Evolutionary conservation across 768 basidiomycete genomes (phyloP).

Genomic region (Amanita fuliginea): DNA sequence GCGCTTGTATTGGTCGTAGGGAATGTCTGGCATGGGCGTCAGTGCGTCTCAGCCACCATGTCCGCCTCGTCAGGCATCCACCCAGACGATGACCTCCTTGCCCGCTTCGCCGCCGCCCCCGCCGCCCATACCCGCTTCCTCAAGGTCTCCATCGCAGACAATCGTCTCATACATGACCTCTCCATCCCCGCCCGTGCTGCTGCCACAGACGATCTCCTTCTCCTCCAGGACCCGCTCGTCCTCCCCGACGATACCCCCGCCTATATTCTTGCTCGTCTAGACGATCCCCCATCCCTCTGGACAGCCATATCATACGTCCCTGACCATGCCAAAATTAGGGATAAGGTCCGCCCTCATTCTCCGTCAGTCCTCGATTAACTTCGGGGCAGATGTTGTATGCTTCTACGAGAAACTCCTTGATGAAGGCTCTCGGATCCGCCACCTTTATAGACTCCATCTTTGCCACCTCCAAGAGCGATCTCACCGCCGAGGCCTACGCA

Average conservation of each 20-base stretch:
- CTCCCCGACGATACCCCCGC: constrained; percentile 55
- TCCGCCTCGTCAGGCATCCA: constrained; percentile 65
- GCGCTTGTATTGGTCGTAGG: constrained; percentile 2
- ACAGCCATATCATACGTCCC: constrained; percentile 73
- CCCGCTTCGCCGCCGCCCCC: constrained; percentile 46
- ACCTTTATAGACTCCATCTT: constrained; percentile 67
- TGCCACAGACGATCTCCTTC: constrained; percentile 50
- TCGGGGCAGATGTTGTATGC: constrained; percentile 75
- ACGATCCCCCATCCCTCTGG: constrained; percentile 56
- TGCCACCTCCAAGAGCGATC: constrained; percentile 60
- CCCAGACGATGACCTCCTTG: constrained; percentile 45
- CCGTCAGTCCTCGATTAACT: not conserved
- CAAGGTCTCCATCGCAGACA: constrained; percentile 67
- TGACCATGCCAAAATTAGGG: constrained; percentile 66
- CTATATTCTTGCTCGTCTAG: constrained; percentile 64
- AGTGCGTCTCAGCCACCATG: constrained; percentile 32
- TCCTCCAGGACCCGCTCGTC: constrained; percentile 37
- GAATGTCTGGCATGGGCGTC: not conserved
- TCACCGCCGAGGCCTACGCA: constrained; percentile 60
- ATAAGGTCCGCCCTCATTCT: constrained; percentile 45
- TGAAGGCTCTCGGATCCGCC: constrained; percentile 64
- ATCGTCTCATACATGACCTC: constrained; percentile 54
- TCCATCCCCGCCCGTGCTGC: constrained; percentile 37
- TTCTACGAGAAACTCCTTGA: constrained; percentile 58
- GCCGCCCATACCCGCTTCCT: constrained; percentile 49